Conservation (phyloP, 129 eudicot genomes). For the Flaveria sonorensis region DNA sequence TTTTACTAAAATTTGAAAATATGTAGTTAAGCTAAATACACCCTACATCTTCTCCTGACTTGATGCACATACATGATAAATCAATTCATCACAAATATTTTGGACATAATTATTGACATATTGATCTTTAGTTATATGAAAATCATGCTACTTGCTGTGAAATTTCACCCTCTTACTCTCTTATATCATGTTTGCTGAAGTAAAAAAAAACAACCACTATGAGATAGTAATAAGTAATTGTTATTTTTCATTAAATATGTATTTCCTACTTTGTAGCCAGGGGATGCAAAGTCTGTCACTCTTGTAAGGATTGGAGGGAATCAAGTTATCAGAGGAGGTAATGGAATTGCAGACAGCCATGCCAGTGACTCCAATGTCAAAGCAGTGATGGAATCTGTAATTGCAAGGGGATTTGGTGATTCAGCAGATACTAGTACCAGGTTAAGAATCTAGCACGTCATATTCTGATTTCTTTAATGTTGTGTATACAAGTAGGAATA, state of each 20-base stretch:
- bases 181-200: slow-evolving; percentile 14
- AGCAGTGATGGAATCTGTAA: slow-evolving; percentile 53
- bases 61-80: background rate
- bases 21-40: background rate
- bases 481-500: slow-evolving; percentile 10
- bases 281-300: slow-evolving; percentile 76
- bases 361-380: slow-evolving; percentile 53
- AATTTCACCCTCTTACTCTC: background rate
- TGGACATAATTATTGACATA: background rate
- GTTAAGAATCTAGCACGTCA: slow-evolving; percentile 34
- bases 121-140: slow-evolving; percentile 15
- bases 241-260: slow-evolving; percentile 5
- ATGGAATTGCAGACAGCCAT: slow-evolving; percentile 68
- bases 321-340: slow-evolving; percentile 86
- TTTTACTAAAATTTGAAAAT: slow-evolving; percentile 16
- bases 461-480: slow-evolving; percentile 7
- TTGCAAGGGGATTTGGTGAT: slow-evolving; percentile 51
- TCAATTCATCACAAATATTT: slow-evolving; percentile 16
- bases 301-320: slow-evolving; percentile 79
- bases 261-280: slow-evolving; percentile 60
- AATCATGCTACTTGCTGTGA: background rate
- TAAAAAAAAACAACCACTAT: background rate
- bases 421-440: slow-evolving; percentile 54
- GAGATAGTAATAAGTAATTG: background rate
- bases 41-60: background rate